Evolutionary conservation across 192 early-diverging fungal genomes (phyloP).

Genomic region (Phycomyces nitens): DNA sequence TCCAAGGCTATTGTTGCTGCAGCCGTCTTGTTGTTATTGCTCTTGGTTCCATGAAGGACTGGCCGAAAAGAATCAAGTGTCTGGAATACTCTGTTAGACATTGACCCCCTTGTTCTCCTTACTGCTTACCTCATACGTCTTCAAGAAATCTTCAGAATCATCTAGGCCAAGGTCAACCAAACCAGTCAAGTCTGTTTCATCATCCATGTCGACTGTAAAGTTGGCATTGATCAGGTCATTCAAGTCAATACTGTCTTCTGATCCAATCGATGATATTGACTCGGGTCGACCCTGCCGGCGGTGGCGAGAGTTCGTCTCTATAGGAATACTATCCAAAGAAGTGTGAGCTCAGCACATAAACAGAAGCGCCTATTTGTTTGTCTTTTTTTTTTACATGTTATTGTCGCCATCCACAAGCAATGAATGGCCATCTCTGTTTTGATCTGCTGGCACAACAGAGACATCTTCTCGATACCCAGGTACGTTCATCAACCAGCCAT

Average conservation of each 20-base stretch:
- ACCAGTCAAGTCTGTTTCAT: slow-evolving; percentile 25
- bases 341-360: neutral
- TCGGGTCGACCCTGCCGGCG: slow-evolving; percentile 16
- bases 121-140: slow-evolving; percentile 14
- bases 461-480: slow-evolving; percentile 20
- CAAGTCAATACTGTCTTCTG: slow-evolving; percentile 34
- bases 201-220: slow-evolving; percentile 28
- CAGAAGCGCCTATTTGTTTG: neutral
- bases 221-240: slow-evolving; percentile 33
- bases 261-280: slow-evolving; percentile 20
- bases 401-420: slow-evolving; percentile 17
- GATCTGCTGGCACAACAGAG: neutral
- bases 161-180: slow-evolving; percentile 29
- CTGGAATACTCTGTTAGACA: neutral
- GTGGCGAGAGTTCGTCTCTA: neutral
- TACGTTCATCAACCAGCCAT: slow-evolving; percentile 27
- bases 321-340: slow-evolving; percentile 14
- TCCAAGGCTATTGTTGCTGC: neutral
- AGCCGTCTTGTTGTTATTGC: too few relatives aligned
- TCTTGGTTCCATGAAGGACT: neutral
- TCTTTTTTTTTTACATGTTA: neutral
- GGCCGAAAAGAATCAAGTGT: neutral
- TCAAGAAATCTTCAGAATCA: slow-evolving; percentile 35
- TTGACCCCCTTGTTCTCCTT: neutral
- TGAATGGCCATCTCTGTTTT: neutral